Evolutionary conservation across 2,329 filamentous ascomycete genomes (phyloP).

Genomic region (Pseudogymnoascus pannorum): DNA sequence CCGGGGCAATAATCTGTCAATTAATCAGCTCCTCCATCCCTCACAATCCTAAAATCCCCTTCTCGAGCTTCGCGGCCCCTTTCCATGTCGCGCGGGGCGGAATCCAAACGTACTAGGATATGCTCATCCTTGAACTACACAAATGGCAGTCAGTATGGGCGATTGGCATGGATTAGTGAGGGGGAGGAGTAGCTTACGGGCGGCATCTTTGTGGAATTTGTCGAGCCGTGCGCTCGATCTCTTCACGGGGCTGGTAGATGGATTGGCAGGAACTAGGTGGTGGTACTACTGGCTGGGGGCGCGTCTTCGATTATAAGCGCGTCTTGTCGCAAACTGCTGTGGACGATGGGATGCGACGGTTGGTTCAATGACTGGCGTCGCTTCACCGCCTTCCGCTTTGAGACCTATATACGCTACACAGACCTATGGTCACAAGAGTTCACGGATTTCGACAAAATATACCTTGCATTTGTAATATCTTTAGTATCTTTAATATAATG

Average conservation of each 20-base stretch:
- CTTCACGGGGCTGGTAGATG: slow-evolving; percentile 3
- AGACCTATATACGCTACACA: not conserved
- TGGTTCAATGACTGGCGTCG: not conserved
- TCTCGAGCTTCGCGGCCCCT: not conserved
- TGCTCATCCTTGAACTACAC: slow-evolving; percentile 42
- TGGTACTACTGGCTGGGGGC: slow-evolving; percentile 1
- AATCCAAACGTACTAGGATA: slow-evolving; percentile 35
- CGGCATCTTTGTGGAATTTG: slow-evolving; percentile 6
- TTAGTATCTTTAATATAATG: not conserved
- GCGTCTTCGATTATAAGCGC: slow-evolving; percentile 8
- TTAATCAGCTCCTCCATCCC: not conserved
- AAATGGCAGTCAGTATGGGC: slow-evolving; percentile 1
- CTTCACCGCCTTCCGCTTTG: not conserved
- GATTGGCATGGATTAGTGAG: not conserved
- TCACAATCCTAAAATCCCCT: not conserved
- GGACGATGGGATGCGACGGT: slow-evolving; percentile 1
- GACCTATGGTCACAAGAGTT: not conserved
- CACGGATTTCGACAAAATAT: not conserved
- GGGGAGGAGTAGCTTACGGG: slow-evolving; percentile 4
- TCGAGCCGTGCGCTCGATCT: slow-evolving; percentile 3
- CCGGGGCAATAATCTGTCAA: slow-evolving; percentile 37
- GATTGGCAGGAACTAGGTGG: not conserved
- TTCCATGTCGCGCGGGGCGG: not conserved
- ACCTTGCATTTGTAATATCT: not conserved
- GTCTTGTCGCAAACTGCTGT: slow-evolving; percentile 6